A percentile compares a stretch with the other conserved stretches of the same genome.
Conservation (phyloP, 1,284 basidiomycete genomes). For the Tilletia walkeri region DNA sequence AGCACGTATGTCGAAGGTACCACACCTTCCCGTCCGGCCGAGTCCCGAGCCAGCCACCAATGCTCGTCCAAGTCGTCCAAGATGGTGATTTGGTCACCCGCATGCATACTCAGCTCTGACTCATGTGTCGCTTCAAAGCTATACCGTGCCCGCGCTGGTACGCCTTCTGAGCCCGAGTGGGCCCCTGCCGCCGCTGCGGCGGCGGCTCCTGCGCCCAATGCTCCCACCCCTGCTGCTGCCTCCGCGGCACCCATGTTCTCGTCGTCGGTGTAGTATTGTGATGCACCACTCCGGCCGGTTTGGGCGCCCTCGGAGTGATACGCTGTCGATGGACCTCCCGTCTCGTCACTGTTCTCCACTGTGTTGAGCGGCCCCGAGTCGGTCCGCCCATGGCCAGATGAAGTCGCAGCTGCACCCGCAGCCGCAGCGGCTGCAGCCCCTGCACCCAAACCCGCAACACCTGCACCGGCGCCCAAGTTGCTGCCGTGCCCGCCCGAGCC, state of each 20-base stretch:
- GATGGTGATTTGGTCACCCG: constrained; percentile 45
- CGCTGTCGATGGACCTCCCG: constrained; percentile 57
- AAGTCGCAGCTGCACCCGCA: constrained; percentile 30
- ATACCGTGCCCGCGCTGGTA: constrained; percentile 48
- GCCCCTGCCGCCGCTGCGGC: constrained; percentile 11
- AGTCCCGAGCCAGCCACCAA: constrained; percentile 48
- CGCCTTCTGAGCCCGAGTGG: constrained; percentile 29
- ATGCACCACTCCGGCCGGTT: constrained; percentile 32
- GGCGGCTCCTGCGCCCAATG: constrained; percentile 17
- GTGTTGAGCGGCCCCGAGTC: constrained; percentile 34
- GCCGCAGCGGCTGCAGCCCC: constrained; percentile 23
- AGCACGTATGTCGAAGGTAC: constrained; percentile 48
- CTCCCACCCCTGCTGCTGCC: constrained; percentile 24
- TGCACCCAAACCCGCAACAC: constrained; percentile 13
- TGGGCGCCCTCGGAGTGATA: constrained; percentile 43
- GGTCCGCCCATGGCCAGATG: constrained; percentile 59
- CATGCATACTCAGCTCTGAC: constrained; percentile 39
- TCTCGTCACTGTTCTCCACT: constrained; percentile 36
- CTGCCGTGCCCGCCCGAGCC: constrained; percentile 47
- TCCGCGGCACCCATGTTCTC: constrained; percentile 27
- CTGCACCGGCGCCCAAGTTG: constrained; percentile 10
- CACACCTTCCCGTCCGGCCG: constrained; percentile 40
- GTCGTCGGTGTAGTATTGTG: constrained; percentile 54
- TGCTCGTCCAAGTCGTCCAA: constrained; percentile 46
- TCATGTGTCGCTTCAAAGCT: constrained; percentile 47